Percentiles rank a stretch among this genome's conserved stretches.
These are phyloP conservation scores for Pisolithus thermaeus DNA, from an alignment of 1,284 basidiomycete genomes.

Conservation along the genomic window DNA sequence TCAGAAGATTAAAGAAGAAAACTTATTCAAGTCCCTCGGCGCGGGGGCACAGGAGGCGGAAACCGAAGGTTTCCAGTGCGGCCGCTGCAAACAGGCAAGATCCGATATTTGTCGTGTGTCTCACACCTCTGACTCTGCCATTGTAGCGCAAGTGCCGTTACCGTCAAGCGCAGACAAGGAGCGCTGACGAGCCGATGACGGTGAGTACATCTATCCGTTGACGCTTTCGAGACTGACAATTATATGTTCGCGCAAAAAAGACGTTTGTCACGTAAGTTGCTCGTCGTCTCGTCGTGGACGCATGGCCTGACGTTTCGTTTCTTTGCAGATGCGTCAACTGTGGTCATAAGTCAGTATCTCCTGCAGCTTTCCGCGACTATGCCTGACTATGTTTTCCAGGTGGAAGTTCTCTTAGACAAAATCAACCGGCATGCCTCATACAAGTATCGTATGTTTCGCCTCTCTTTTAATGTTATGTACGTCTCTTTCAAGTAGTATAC, in stretches of 20 bases:
- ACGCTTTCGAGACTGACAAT: conserved; percentile 11
- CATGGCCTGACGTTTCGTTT: conserved; percentile 2
- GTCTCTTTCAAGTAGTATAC: conserved; percentile 6
- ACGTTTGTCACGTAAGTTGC: conserved; percentile 57
- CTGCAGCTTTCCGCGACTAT: neutral
- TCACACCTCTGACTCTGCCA: conserved; percentile 7
- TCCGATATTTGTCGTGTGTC: neutral
- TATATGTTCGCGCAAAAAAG: conserved; percentile 31
- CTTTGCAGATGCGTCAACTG: conserved; percentile 48
- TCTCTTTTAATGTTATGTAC: conserved; percentile 19
- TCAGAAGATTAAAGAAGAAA: conserved; percentile 79
- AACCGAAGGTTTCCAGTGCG: conserved; percentile 97
- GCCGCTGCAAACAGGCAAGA: conserved; percentile 79
- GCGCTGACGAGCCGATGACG: conserved; percentile 96
- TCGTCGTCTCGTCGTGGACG: neutral
- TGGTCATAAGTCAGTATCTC: conserved; percentile 44
- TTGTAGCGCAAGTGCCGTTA: conserved; percentile 81
- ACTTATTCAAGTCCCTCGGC: conserved; percentile 88
- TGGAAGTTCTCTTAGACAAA: conserved; percentile 66
- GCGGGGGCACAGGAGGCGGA: conserved; percentile 90
- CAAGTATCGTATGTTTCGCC: neutral
- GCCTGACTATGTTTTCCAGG: conserved; percentile 25
- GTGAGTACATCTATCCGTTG: conserved; percentile 40
- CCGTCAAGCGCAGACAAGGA: conserved; percentile 91
- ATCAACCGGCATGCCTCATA: neutral